A percentile compares a stretch with the other conserved stretches of the same genome.
phyloP scores from a whole-genome alignment of 129 eudicot species.

The Calendula officinalis region DNA sequence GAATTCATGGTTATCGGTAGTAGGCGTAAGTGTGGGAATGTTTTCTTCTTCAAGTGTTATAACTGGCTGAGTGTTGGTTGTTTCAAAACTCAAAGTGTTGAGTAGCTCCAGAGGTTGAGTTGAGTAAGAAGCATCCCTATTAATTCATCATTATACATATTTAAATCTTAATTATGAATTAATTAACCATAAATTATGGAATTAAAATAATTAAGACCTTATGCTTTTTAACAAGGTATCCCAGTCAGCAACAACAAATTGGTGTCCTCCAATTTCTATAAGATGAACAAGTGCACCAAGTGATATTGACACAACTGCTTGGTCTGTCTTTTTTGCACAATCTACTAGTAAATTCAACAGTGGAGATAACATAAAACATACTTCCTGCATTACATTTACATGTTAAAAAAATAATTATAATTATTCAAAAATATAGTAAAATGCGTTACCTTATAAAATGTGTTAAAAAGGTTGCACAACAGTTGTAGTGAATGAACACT shows the following conservation, averaged over 20 bases:
- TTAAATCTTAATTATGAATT: not conserved
- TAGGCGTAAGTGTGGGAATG: slow-evolving; percentile 18
- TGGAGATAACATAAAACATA: slow-evolving; percentile 86
- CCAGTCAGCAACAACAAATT: slow-evolving; percentile 80
- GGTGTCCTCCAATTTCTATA: slow-evolving; percentile 91
- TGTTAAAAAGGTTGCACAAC: slow-evolving; percentile 81
- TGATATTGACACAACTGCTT: slow-evolving; percentile 79
- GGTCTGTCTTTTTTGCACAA: slow-evolving; percentile 91
- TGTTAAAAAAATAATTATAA: no score
- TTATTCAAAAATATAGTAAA: not conserved
- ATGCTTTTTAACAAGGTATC: slow-evolving; percentile 88
- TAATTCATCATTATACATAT: not conserved
- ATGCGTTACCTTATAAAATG: slow-evolving; percentile 74
- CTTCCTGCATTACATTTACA: slow-evolving; percentile 53
- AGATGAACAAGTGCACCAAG: slow-evolving; percentile 94
- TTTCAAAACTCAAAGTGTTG: slow-evolving; percentile 55
- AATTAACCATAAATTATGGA: not conserved
- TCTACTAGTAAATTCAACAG: slow-evolving; percentile 80
- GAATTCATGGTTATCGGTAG: slow-evolving; percentile 29
- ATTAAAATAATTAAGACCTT: slow-evolving; percentile 43
- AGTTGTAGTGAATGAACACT: slow-evolving; percentile 82
- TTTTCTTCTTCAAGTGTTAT: slow-evolving; percentile 32
- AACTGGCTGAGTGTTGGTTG: slow-evolving; percentile 27
- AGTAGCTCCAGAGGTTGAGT: slow-evolving; percentile 97
- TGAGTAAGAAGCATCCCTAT: slow-evolving; percentile 84